These are phyloP conservation scores for Centella asiatica DNA, from an alignment of 129 eudicot species.

Conservation along the genomic window DNA sequence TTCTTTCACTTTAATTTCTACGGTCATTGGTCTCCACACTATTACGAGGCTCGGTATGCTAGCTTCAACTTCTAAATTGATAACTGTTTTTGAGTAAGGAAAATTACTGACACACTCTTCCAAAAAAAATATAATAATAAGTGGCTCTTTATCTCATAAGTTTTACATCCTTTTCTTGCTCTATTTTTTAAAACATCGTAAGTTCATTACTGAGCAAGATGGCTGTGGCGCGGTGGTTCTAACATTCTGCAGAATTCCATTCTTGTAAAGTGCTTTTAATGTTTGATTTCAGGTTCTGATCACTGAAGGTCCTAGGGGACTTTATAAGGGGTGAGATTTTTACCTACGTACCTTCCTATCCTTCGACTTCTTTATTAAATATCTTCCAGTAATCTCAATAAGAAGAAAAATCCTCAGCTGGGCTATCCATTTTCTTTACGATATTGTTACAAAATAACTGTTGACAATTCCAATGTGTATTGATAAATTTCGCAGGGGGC, in stretches of 20 bases:
- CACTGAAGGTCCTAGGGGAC: slow-evolving; percentile 87
- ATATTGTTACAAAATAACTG: neutral
- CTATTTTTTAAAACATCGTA: no score
- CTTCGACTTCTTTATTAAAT: neutral
- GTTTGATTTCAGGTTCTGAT: slow-evolving; percentile 50
- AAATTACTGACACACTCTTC: no score
- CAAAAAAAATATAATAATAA: no score
- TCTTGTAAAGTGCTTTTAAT: neutral
- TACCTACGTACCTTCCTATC: neutral
- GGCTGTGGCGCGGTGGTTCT: no score
- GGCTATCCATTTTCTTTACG: neutral
- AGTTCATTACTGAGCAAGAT: no score
- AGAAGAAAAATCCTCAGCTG: neutral
- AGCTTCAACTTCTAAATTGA: no score
- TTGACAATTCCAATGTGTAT: neutral
- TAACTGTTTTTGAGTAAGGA: no score
- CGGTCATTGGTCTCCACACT: no score
- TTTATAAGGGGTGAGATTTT: slow-evolving; percentile 84
- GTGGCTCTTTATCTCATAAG: slow-evolving; percentile 6
- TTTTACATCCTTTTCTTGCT: no score
- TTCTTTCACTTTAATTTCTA: no score
- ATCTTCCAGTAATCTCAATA: neutral
- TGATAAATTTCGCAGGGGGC: slow-evolving; percentile 52
- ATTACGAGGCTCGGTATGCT: no score
- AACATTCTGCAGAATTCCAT: no score